Evolutionary conservation across 2,329 filamentous ascomycete genomes (phyloP), one percentile per base, ranked within the genome.

Genomic region (Exophiala mesophila): DNA sequence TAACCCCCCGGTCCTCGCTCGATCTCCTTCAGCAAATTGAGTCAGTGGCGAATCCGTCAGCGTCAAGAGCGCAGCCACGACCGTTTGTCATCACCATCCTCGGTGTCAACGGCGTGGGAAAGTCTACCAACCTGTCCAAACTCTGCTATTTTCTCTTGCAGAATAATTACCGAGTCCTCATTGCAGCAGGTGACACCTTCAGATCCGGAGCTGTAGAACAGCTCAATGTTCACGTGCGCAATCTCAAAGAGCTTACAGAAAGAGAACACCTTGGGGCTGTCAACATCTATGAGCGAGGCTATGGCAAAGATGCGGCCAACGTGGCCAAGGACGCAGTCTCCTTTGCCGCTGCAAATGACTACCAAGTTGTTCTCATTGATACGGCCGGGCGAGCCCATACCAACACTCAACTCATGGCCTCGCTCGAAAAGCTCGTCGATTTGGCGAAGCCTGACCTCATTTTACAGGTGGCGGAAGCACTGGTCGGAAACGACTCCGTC

Each of bases 31-130:
- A 89, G 57, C 88, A 95, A 62, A 97, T 98, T 55, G 82, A 90
- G 59, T 77, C 82, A 32, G 79, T 94, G 49, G 83, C 80, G 5
- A 72, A 78, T 8, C 82, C 86, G 1, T 69, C 82, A 0, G 72
- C 70, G 16, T 77, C 80, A 3, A 81, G 80, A 20, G 72, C 81
- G 47, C 70, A 77, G 46, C 66, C 76, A 15, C 83, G 92, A 3
- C 92, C 92, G 31, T 98, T 97, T 62, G 90, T 97, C 58, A 94
- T 98, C 62, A 96, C 88, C 44, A 95, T 98, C 49, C 92, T 98
- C 31, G 92, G 92, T 49, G 92, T 98, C 61, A 98, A 98, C 63
- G 92, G 92, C 40, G 92, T 98, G 26, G 92, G 92, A 60, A 98
- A 98, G 70, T 96, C 89, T 12, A 98, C 92, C 39, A 97, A 96